A percentile compares a stretch with the other conserved stretches of the same genome.
phyloP scores from a whole-genome alignment of 1,284 basidiomycete genomes.

The Ceratobasidium sp. region DNA sequence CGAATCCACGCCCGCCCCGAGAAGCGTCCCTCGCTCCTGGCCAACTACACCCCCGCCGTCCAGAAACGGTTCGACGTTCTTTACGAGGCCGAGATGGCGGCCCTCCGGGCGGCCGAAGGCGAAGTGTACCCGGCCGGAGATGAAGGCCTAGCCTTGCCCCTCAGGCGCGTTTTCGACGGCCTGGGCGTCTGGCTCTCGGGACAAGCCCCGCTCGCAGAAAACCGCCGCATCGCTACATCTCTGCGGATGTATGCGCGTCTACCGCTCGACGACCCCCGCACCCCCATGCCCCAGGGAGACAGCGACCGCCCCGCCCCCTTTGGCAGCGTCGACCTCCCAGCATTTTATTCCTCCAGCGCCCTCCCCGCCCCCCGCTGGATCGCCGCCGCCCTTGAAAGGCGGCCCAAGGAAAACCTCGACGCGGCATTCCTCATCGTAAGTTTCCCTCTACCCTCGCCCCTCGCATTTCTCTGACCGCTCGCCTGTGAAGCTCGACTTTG shows the following conservation, averaged over 20 bases:
- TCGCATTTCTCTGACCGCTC: too few relatives aligned
- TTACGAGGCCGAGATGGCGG: neutral
- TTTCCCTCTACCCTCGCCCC: too few relatives aligned
- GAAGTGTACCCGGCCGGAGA: neutral
- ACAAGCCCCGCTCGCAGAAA: too few relatives aligned
- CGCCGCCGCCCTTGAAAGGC: neutral
- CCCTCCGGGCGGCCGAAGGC: too few relatives aligned
- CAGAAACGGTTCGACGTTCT: neutral
- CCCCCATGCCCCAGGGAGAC: too few relatives aligned
- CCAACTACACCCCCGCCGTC: neutral
- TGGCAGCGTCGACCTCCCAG: too few relatives aligned
- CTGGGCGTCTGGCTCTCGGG: neutral
- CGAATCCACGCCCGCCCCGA: neutral
- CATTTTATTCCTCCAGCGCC: neutral
- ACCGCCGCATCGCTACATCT: neutral
- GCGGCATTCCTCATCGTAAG: neutral
- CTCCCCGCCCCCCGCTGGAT: neutral
- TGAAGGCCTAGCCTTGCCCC: neutral
- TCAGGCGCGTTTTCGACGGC: neutral
- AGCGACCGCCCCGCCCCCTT: too few relatives aligned
- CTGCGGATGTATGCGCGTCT: neutral
- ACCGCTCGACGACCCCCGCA: neutral
- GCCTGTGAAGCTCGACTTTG: neutral
- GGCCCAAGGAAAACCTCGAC: neutral
- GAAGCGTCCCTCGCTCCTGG: neutral